A percentile compares a stretch with the other conserved stretches of the same genome.
Evolutionary conservation across 2,329 filamentous ascomycete species (phyloP).

Genomic region (Sclerotiophoma versabilis): DNA sequence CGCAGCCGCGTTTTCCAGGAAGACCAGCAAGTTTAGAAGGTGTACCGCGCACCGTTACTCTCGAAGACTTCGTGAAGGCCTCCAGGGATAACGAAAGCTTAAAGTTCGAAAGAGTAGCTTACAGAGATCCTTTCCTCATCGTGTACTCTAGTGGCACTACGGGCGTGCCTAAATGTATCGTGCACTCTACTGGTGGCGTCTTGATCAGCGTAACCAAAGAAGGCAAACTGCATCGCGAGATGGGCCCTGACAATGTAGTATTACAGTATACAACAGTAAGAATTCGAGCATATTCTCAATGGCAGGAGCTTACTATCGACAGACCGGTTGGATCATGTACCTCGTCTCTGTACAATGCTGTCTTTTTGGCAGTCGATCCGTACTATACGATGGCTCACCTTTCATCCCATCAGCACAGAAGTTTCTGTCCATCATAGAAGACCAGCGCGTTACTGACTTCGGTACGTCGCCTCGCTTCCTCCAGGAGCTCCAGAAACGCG

Average conservation of each 20-base stretch:
- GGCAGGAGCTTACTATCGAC: neutral
- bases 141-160: conserved; percentile 84
- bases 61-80: conserved; percentile 52
- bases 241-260: conserved; percentile 52
- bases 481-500: conserved; percentile 71
- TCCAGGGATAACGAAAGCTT: conserved; percentile 51
- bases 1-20: conserved; percentile 68
- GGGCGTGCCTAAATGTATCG: conserved; percentile 83
- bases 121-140: conserved; percentile 78
- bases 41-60: conserved; percentile 58
- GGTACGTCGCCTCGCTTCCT: conserved; percentile 81
- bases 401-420: conserved; percentile 72
- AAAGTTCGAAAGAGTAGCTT: conserved; percentile 67
- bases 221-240: conserved; percentile 59
- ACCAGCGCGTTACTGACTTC: conserved; percentile 73
- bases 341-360: conserved; percentile 66
- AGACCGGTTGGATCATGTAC: conserved; percentile 83
- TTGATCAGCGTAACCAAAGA: conserved; percentile 70
- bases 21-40: conserved; percentile 64
- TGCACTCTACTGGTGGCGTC: conserved; percentile 74
- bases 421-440: conserved; percentile 68
- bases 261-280: conserved; percentile 65
- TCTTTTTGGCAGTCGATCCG: conserved; percentile 64
- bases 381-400: conserved; percentile 86
- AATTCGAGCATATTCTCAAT: neutral